Evolutionary conservation across 768 basidiomycete genomes (phyloP).

Genomic region (Suillus subluteus): DNA sequence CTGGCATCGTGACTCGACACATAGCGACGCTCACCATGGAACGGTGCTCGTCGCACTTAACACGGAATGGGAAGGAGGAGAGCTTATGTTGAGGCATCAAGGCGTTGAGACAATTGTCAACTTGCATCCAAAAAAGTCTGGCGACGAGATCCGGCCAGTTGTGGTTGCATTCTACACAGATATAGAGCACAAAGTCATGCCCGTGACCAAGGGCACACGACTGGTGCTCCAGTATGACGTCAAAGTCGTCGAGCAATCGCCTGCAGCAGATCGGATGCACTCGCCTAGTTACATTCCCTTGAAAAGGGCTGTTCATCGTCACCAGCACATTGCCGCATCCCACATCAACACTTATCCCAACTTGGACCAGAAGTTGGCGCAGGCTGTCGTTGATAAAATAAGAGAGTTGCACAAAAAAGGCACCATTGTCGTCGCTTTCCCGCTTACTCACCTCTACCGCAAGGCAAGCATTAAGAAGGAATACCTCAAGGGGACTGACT

Average conservation of each 20-base stretch:
- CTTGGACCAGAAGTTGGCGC: neutral
- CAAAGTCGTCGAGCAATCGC: neutral
- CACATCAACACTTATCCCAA: neutral
- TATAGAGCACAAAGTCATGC: constrained; percentile 4
- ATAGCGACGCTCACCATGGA: constrained; percentile 2
- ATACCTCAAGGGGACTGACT: constrained; percentile 3
- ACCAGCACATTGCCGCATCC: neutral
- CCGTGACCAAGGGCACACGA: neutral
- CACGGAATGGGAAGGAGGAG: neutral
- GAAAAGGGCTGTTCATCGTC: neutral
- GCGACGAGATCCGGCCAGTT: neutral
- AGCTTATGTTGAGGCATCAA: constrained; percentile 1
- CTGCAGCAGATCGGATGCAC: too few species aligned
- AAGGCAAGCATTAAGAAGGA: neutral
- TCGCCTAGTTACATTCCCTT: neutral
- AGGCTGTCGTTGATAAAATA: neutral
- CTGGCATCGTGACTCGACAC: constrained; percentile 5
- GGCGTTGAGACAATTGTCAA: neutral
- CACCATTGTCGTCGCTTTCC: neutral
- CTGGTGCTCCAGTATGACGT: constrained; percentile 4
- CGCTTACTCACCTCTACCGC: neutral
- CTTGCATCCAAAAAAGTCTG: neutral
- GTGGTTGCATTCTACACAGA: neutral
- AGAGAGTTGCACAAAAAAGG: neutral
- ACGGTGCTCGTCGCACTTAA: neutral